Conservation (phyloP, 2,329 filamentous ascomycete genomes). For the Aspergillus versicolor region DNA sequence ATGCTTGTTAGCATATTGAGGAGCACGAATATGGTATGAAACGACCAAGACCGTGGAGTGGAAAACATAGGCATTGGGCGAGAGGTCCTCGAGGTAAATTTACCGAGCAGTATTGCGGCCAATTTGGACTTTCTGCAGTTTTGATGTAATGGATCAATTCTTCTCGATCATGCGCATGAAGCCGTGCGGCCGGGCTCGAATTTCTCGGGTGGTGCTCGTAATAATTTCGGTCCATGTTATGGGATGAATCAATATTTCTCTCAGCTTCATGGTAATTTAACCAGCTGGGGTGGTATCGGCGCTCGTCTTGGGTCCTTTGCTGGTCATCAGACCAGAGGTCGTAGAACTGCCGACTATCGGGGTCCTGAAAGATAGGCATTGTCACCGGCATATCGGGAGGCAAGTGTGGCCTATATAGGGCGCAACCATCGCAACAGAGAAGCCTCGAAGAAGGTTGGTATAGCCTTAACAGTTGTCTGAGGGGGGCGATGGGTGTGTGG, state of each 20-base stretch:
- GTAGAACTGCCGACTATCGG: constrained; percentile 31
- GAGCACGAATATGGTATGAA: neutral
- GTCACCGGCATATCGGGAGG: constrained; percentile 19
- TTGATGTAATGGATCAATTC: constrained; percentile 85
- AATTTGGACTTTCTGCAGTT: constrained; percentile 71
- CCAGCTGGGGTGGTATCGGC: constrained; percentile 13
- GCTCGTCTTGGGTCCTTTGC: constrained; percentile 13
- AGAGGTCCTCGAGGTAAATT: constrained; percentile 20
- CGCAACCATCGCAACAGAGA: constrained; percentile 27
- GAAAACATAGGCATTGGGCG: neutral
- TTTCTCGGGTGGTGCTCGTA: constrained; percentile 16
- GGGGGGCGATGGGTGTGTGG: neutral
- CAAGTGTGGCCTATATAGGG: constrained; percentile 16
- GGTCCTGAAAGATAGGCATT: constrained; percentile 38
- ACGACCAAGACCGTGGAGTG: neutral
- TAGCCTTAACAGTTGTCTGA: neutral
- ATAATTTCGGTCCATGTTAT: constrained; percentile 15
- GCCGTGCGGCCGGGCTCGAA: constrained; percentile 20
- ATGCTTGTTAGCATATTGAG: neutral
- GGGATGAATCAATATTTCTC: constrained; percentile 10
- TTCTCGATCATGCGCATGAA: constrained; percentile 57
- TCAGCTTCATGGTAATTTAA: constrained; percentile 13
- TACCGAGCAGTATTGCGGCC: constrained; percentile 66
- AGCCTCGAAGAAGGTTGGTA: neutral
- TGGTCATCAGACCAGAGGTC: constrained; percentile 27